Base-by-base conservation (phyloP, 352 stramenopile genomes). In the Phytophthora vignae region DNA sequence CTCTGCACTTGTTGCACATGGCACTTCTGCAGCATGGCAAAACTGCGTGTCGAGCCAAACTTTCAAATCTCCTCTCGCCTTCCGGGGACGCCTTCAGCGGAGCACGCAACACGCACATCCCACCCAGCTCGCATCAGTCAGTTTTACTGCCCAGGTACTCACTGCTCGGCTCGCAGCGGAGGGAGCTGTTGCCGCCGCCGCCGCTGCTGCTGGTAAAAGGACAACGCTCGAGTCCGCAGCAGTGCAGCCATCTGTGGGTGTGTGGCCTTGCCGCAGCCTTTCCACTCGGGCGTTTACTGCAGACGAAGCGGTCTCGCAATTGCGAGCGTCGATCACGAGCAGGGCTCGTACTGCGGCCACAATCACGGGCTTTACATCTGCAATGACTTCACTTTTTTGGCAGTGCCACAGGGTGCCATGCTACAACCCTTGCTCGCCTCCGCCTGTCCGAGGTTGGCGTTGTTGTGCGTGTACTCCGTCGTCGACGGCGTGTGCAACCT, bases 11-110 rank as follows among this genome's bases (percentile, higher is more conserved):
- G 11, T 46, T 46, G 38, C 33, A 42, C n/a, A 31, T 52, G 25
- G 29, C 59, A 31, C 36, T 25, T 54, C 56, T 54, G 56, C 25
- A 53, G 48, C 33, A 31, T 22, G 42, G 12, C 42, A 46, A 21
- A 64, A 53, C 64, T 29, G 53, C 66, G 59, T 69, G 60, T 69
- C 53, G 27, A 27, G 22, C 60, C 53, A 73, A 72, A 73, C 53
- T 68, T 72, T 73, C 60, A 65, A 69, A 74, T 74, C 60, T n/a
- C 12, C 53, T n/a, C 33, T 40, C 33, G 33, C 11, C 33, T 38
- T 38, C 31, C 1, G 9, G 33, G 27, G 2, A 9, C 36, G 36
- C 36, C 9, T 17, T 44, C 9, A 44, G 36, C 36, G 36, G 40
- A 14, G 10, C 40, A 22, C n/a, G n/a, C 46, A 53, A 53, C 46